Base-by-base conservation (phyloP, 805 yeast genomes). In the Wickerhamomyces strasburgensis region DNA sequence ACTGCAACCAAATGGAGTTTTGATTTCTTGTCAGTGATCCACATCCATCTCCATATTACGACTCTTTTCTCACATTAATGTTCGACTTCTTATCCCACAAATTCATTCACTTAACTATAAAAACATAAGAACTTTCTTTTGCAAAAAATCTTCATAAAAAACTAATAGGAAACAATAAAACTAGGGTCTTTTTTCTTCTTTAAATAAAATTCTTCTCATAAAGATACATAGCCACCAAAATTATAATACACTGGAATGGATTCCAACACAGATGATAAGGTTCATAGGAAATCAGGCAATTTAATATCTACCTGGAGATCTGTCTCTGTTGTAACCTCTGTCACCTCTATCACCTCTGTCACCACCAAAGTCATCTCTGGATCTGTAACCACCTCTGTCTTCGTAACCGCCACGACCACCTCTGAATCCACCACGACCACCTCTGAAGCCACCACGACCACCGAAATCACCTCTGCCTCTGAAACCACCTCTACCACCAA, bases 301-400 rank as follows among this genome's bases (percentile, higher is more conserved):
- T 64, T 65, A 76, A 61, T 77, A 80, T 67, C 86, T 78, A 47
- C 82, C 72, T 64, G 88, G 87, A 43, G 88, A 80, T 74, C 87
- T 80, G 60, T 78, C 84, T 59, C 84, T 72, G 49, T 72, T 75
- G 58, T 70, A 68, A 46, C 68, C 64, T 48, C 65, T 53, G 48
- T 54, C 64, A 57, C 47, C 47, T 31, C 38, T 34, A 33, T 34
- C 44, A 35, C 37, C 44, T 30, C 72, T 75, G 58, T 70, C 68
- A 48, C 69, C 64, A 48, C 66, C 52, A 51, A 52, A 63, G 55
- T 42, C 45, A 29, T 39, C 31, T 68, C 67, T 42, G 51, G 61
- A 32, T 53, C 55, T 59, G 52, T 49, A 49, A 49, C 38, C 45
- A 26, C 60, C 64, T 29, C 43, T 37, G 43, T 63, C 56, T 44